Evolutionary conservation across 208 protist genomes (phyloP), one percentile per base, ranked within the genome.

Genomic region (Crithidia bombi): DNA sequence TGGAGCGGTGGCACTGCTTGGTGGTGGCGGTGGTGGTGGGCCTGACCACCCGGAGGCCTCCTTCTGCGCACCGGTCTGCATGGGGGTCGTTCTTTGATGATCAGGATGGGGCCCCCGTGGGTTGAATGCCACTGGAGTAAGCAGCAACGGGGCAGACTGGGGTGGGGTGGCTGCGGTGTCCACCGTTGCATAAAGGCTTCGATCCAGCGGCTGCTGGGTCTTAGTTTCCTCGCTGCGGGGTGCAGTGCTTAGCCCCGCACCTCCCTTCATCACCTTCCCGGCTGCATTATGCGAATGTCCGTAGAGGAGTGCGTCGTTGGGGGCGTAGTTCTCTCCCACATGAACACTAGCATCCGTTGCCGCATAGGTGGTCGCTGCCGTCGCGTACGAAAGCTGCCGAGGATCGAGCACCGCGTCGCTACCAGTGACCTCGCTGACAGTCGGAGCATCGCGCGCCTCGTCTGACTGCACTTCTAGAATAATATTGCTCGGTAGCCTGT

Each of bases 331-430:
- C n/a, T 15, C 36, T 17, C 35, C 1, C 35, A 51, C 51, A 6
- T 32, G 61, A 9, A 47, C 26, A 35, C 2, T 30, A 12, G 36
- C 35, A 10, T 19, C 44, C 1, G n/a, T 23, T 26, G 33, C 14
- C 23, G 49, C 50, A 17, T 38, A 39, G 39, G 67, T 50, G 44
- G 44, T 39, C 15, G 36, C 15, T 0, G 65, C 56, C 9, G 72
- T 65, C 32, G 72, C 56, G 56, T 69, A 72, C 19, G 64, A 69
- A 21, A 69, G 72, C 39, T 77, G 70, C 36, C 70, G 61, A 9
- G 70, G 70, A 19, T 75, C 62, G 33, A 78, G 43, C 23, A 56
- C 65, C 17, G 43, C 57, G 39, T 61, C 50, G 64, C 51, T 52
- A 57, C 41, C 28, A 9, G 32, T 36, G 19, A 15, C 26, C 7